Conservation (phyloP, 2,329 filamentous ascomycete species). For the Neofusicoccum laricinum region DNA sequence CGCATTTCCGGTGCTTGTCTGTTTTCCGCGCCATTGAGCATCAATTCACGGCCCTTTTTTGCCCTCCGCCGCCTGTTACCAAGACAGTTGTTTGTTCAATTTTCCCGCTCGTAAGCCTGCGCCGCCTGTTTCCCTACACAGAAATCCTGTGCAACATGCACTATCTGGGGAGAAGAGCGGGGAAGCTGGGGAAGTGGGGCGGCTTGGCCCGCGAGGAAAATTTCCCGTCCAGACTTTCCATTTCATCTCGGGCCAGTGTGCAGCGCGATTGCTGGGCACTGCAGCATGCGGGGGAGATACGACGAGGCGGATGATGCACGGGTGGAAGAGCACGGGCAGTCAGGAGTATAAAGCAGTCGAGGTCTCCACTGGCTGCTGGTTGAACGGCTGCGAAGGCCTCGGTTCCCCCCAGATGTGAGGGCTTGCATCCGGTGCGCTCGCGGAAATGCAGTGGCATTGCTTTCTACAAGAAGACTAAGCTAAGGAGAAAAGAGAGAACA, state of each 20-base stretch:
- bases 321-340: not conserved
- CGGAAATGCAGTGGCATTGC: too few relatives aligned
- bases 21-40: not conserved
- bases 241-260: not conserved
- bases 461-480: too few relatives aligned
- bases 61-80: not conserved
- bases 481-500: too few relatives aligned
- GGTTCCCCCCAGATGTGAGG: too few relatives aligned
- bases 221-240: not conserved
- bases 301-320: not conserved
- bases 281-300: not conserved
- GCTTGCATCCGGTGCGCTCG: too few relatives aligned
- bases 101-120: not conserved
- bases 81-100: not conserved
- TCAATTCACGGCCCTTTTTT: not conserved
- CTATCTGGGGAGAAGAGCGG: not conserved
- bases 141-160: not conserved
- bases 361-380: not conserved
- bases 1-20: not conserved
- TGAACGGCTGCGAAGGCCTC: too few relatives aligned
- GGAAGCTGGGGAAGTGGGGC: slow-evolving; percentile 5
- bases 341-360: not conserved
- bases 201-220: not conserved
- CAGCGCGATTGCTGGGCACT: not conserved
- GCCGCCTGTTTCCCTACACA: not conserved